These are phyloP conservation scores for Coniosporium tulheliwenetii DNA, from an alignment of 2,329 filamentous ascomycete species.

Conservation along the genomic window DNA sequence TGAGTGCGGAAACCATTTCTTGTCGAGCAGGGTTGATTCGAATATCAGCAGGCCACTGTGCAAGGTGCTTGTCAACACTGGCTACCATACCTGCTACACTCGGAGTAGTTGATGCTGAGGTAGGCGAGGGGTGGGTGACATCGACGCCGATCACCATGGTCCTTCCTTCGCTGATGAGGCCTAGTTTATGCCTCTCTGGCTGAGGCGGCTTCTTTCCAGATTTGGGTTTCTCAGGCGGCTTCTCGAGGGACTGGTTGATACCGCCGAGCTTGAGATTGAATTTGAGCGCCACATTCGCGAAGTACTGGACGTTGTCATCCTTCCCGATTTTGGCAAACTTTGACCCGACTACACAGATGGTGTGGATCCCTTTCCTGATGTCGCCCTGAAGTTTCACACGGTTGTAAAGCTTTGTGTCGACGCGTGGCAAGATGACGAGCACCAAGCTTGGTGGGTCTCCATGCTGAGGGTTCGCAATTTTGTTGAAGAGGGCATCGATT, in stretches of 20 bases:
- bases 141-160: conserved; percentile 28
- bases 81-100: conserved; percentile 72
- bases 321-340: background rate
- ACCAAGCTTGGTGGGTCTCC: no score
- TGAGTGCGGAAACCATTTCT: conserved; percentile 30
- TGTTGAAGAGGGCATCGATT: no score
- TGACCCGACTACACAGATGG: background rate
- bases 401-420: conserved; percentile 2
- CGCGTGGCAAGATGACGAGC: no score
- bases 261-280: conserved; percentile 13
- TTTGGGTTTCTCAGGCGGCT: no score
- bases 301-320: no score
- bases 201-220: no score
- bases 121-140: conserved; percentile 48
- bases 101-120: conserved; percentile 41
- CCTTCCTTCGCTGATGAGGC: conserved; percentile 3
- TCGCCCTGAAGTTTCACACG: conserved; percentile 8
- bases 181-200: conserved; percentile 1
- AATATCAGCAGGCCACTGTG: conserved; percentile 65
- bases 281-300: conserved; percentile 8
- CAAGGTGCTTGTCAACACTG: conserved; percentile 52
- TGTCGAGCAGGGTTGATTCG: conserved; percentile 46
- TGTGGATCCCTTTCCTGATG: conserved; percentile 2
- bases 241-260: conserved; percentile 10
- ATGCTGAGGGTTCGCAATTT: no score